Conservation (phyloP, 495 filamentous ascomycete species). For the Talaromyces liani region DNA sequence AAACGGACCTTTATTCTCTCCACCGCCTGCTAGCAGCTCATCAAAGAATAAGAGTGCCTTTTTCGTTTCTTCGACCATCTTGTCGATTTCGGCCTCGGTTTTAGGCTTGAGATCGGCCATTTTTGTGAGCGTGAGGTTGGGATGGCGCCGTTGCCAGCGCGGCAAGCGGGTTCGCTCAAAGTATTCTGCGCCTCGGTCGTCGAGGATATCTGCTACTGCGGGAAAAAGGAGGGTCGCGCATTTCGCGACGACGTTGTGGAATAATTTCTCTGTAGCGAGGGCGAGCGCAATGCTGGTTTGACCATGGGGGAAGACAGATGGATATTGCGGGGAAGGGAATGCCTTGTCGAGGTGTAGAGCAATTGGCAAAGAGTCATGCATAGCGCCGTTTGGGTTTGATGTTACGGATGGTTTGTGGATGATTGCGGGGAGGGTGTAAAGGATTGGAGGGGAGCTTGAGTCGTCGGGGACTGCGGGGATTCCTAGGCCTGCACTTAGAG, state of each 20-base stretch:
- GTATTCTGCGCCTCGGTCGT: conserved; percentile 2
- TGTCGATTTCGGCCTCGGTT: not conserved
- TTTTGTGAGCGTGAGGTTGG: not conserved
- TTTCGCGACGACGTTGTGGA: not conserved
- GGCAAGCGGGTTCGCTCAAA: conserved; percentile 5
- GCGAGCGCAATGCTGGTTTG: conserved; percentile 5
- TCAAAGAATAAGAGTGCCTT: conserved; percentile 3
- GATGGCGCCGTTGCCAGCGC: not conserved
- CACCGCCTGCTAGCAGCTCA: not conserved
- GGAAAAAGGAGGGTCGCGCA: not conserved
- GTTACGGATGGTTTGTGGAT: conserved; percentile 20
- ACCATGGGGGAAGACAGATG: conserved; percentile 4
- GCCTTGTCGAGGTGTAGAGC: conserved; percentile 27
- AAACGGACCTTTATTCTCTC: conserved; percentile 2
- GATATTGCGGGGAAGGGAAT: conserved; percentile 18
- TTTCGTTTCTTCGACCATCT: not conserved
- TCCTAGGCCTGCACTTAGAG: conserved; percentile 19
- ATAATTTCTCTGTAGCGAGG: not conserved
- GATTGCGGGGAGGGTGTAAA: conserved; percentile 35
- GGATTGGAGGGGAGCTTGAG: not conserved
- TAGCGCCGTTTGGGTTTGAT: conserved; percentile 19
- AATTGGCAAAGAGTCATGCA: conserved; percentile 36
- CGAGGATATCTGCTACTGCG: not conserved
- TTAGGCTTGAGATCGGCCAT: conserved; percentile 1
- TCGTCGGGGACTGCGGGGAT: conserved; percentile 19